A percentile compares a stretch with the other conserved stretches of the same genome.
Evolutionary conservation across 306 rosid genomes (phyloP).

Genomic region (Dryas drummondii): DNA sequence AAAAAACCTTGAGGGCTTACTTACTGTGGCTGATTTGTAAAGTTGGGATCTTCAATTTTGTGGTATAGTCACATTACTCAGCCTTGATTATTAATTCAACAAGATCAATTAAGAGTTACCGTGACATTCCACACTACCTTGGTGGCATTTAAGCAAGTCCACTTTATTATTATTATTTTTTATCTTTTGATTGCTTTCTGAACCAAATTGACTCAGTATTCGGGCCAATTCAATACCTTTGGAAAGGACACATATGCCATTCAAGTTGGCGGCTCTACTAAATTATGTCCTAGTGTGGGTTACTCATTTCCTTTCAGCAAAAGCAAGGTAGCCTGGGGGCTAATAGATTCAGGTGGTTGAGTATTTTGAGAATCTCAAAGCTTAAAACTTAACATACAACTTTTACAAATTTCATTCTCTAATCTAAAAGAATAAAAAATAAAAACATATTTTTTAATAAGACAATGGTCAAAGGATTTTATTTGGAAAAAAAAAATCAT

Average conservation of each 20-base stretch:
- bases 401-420: too few relatives aligned
- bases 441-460: too few relatives aligned
- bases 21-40: conserved; percentile 33
- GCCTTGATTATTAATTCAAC: not conserved
- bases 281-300: not conserved
- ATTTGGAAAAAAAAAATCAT: too few relatives aligned
- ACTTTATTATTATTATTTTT: not conserved
- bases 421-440: too few relatives aligned
- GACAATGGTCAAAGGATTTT: too few relatives aligned
- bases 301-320: not conserved
- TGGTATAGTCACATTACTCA: conserved; percentile 18
- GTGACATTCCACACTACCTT: conserved; percentile 10
- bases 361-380: too few relatives aligned
- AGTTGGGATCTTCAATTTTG: conserved; percentile 22
- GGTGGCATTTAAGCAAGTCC: conserved; percentile 3
- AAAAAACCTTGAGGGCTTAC: conserved; percentile 27
- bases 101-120: conserved; percentile 3
- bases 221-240: not conserved
- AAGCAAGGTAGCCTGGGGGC: too few relatives aligned
- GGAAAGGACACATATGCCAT: not conserved
- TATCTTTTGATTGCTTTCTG: not conserved
- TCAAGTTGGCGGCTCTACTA: not conserved
- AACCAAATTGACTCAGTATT: not conserved
- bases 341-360: too few relatives aligned
- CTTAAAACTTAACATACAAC: too few relatives aligned